phyloP scores from a whole-genome alignment of 352 stramenopile species.

The Globisporangium cystogenes region DNA sequence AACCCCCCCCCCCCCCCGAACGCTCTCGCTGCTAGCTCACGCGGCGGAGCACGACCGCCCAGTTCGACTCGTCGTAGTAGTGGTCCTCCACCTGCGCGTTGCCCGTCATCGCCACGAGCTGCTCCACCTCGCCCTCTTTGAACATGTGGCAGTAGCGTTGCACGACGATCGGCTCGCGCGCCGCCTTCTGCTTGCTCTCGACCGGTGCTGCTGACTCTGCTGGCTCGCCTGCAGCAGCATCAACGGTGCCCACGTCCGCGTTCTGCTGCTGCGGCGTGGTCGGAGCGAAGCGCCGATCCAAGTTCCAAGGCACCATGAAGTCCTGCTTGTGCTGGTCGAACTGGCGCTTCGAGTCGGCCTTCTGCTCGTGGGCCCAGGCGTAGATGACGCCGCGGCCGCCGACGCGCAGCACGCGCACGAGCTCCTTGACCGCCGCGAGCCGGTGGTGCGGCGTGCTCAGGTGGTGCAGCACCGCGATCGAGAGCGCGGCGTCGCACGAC shows the following conservation, averaged over 20 bases:
- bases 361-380: slow-evolving; percentile 84
- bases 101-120: slow-evolving; percentile 49
- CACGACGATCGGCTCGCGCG: slow-evolving; percentile 36
- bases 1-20: too few species aligned
- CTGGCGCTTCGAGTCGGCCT: slow-evolving; percentile 61
- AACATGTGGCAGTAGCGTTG: slow-evolving; percentile 90
- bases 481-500: slow-evolving; percentile 74
- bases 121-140: slow-evolving; percentile 77
- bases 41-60: slow-evolving; percentile 72
- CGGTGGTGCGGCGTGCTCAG: slow-evolving; percentile 70
- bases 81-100: slow-evolving; percentile 59
- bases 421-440: slow-evolving; percentile 64
- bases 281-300: slow-evolving; percentile 69
- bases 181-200: not conserved
- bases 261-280: not conserved
- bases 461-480: slow-evolving; percentile 84
- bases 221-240: not conserved
- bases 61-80: slow-evolving; percentile 88
- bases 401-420: slow-evolving; percentile 69
- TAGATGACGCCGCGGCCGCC: slow-evolving; percentile 76
- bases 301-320: slow-evolving; percentile 87
- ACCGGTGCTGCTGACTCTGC: not conserved
- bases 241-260: not conserved
- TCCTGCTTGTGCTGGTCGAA: slow-evolving; percentile 71
- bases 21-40: slow-evolving; percentile 9